phyloP scores from a whole-genome alignment of 2,329 filamentous ascomycete species.

The Fusarium pseudonygamai region DNA sequence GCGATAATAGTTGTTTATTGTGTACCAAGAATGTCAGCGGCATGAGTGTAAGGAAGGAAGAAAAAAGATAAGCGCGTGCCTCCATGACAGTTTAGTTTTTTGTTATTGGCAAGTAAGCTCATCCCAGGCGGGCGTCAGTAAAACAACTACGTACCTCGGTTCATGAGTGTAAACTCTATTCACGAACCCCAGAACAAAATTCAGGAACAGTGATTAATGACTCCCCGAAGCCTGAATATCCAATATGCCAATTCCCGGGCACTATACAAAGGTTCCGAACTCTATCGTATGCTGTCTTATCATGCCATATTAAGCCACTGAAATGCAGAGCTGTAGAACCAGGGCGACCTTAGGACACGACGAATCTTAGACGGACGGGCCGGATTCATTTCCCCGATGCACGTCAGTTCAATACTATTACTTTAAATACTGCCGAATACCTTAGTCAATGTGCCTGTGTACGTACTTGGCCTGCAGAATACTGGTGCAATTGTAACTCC shows the following conservation, averaged over 20 bases:
- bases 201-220: neutral
- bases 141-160: slow-evolving; percentile 1
- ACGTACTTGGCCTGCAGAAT: neutral
- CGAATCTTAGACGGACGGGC: slow-evolving; percentile 3
- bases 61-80: neutral
- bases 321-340: neutral
- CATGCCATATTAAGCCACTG: neutral
- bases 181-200: neutral
- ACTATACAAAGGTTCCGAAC: neutral
- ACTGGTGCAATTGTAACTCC: neutral
- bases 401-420: slow-evolving; percentile 11
- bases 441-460: neutral
- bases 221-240: neutral
- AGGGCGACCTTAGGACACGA: neutral
- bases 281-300: neutral
- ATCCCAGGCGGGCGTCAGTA: neutral
- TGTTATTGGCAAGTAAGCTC: slow-evolving; percentile 4
- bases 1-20: neutral
- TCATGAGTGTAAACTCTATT: slow-evolving; percentile 9
- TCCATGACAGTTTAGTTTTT: neutral
- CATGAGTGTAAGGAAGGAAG: neutral
- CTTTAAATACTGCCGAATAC: slow-evolving; percentile 15
- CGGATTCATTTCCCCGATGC: slow-evolving; percentile 18
- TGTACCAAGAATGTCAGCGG: neutral
- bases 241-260: neutral